A percentile compares a stretch with the other conserved stretches of the same genome.
phyloP scores from a whole-genome alignment of 441 rosid species.

The Metrosideros polymorpha region DNA sequence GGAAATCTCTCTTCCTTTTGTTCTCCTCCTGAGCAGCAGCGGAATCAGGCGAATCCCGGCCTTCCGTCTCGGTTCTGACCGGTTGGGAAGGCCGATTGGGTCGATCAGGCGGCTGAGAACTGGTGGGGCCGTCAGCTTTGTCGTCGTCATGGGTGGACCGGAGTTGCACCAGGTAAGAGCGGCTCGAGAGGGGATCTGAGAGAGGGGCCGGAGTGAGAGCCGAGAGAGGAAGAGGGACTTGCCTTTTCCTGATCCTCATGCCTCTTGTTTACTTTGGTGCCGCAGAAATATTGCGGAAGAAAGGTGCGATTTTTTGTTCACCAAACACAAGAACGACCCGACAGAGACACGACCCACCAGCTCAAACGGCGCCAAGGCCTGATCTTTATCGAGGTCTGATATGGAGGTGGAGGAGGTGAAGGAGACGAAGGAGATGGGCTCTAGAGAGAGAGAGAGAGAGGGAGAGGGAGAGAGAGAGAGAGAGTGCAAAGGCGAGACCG shows the following conservation, averaged over 20 bases:
- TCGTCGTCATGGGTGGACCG: slow-evolving; percentile 7
- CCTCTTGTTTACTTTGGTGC: background rate
- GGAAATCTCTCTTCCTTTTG: slow-evolving; percentile 13
- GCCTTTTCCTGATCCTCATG: slow-evolving; percentile 95
- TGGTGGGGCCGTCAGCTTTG: background rate
- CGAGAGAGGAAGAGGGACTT: slow-evolving; percentile 57
- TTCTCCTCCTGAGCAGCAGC: background rate
- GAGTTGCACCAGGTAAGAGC: slow-evolving; percentile 62
- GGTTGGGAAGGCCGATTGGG: slow-evolving; percentile 23
- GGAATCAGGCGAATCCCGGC: background rate
- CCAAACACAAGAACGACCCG: slow-evolving; percentile 1
- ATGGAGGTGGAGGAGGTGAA: background rate
- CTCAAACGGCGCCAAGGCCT: background rate
- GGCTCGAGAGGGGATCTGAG: slow-evolving; percentile 71
- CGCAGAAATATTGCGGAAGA: background rate
- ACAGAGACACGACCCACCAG: background rate
- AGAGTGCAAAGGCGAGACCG: background rate
- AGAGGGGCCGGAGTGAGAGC: slow-evolving; percentile 71
- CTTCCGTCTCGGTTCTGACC: slow-evolving; percentile 20
- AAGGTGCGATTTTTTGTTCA: background rate
- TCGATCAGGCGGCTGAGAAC: slow-evolving; percentile 18
- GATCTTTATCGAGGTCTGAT: background rate
- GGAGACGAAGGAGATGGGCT: background rate
- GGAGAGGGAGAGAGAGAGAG: background rate
- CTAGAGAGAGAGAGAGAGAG: background rate